Percentiles rank a stretch among this genome's conserved stretches.
Evolutionary conservation across 371 early-diverging fungal genomes (phyloP).

Genomic region (Entomophthora muscae): DNA sequence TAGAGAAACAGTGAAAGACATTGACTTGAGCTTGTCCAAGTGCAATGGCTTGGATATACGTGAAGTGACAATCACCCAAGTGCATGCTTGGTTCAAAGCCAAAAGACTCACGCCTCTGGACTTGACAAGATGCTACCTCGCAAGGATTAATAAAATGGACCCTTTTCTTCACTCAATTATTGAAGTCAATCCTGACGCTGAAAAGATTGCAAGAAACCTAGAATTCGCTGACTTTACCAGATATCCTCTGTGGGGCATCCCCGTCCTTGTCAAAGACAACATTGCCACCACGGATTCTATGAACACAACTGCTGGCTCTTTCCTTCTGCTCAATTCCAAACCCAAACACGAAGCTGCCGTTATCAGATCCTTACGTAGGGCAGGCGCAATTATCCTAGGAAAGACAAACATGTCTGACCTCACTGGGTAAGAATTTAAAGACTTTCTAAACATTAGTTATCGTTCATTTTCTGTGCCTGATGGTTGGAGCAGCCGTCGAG

Average conservation of each 20-base stretch:
- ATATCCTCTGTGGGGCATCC: constrained; percentile 31
- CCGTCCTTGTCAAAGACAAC: constrained; percentile 55
- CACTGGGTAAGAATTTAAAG: constrained; percentile 29
- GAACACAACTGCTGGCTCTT: constrained; percentile 38
- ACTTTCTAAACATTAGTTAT: no score
- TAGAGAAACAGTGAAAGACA: background rate
- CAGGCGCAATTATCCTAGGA: constrained; percentile 56
- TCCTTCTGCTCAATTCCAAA: constrained; percentile 22
- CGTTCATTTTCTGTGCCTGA: no score
- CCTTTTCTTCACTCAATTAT: constrained; percentile 9
- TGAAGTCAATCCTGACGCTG: constrained; percentile 10
- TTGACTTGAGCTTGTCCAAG: background rate
- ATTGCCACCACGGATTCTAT: constrained; percentile 33
- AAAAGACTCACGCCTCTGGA: background rate
- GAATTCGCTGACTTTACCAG: no score
- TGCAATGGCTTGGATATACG: background rate
- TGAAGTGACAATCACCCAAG: background rate
- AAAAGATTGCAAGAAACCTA: constrained; percentile 7
- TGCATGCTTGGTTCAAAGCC: background rate
- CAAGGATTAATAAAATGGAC: constrained; percentile 9
- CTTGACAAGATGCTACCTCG: constrained; percentile 11
- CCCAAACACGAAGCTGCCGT: constrained; percentile 68
- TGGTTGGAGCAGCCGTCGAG: no score
- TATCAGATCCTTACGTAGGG: constrained; percentile 31
- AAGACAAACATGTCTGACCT: constrained; percentile 92